These are phyloP conservation scores for Begonia masoniana DNA, from an alignment of 306 rosid genomes.

Conservation along the genomic window DNA sequence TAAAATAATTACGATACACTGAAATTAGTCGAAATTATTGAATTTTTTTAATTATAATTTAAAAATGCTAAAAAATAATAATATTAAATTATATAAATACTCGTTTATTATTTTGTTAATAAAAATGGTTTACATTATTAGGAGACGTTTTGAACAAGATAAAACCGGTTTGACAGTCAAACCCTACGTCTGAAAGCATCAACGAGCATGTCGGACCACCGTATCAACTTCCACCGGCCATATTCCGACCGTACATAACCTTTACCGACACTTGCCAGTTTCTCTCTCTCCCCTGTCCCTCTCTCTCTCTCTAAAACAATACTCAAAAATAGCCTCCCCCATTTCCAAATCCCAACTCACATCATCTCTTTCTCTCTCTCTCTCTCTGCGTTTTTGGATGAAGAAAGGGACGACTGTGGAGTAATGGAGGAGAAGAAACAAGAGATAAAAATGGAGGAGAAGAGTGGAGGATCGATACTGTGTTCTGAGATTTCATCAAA, in stretches of 20 bases:
- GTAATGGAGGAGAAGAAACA: neutral
- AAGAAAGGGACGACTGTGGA: neutral
- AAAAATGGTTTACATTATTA: too few relatives aligned
- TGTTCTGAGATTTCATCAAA: neutral
- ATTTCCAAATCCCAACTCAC: neutral
- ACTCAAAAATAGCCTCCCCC: neutral
- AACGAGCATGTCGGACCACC: neutral
- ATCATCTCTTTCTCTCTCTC: neutral
- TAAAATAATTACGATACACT: too few relatives aligned
- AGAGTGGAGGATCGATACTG: neutral
- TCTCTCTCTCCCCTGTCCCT: neutral
- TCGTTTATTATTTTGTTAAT: too few relatives aligned
- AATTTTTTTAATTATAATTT: too few relatives aligned
- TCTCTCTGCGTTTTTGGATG: neutral
- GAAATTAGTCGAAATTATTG: too few relatives aligned
- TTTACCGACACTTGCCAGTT: constrained; percentile 6
- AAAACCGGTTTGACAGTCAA: neutral
- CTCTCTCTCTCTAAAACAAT: neutral
- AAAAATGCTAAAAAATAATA: too few relatives aligned
- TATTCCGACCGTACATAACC: neutral
- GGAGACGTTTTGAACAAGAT: too few relatives aligned
- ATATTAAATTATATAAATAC: too few relatives aligned
- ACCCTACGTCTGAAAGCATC: neutral
- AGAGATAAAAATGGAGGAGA: constrained; percentile 6
- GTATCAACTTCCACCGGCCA: constrained; percentile 3